Evolutionary conservation across 495 filamentous ascomycete genomes (phyloP), one percentile per base, ranked within the genome.

Genomic region (Terfezia claveryi): DNA sequence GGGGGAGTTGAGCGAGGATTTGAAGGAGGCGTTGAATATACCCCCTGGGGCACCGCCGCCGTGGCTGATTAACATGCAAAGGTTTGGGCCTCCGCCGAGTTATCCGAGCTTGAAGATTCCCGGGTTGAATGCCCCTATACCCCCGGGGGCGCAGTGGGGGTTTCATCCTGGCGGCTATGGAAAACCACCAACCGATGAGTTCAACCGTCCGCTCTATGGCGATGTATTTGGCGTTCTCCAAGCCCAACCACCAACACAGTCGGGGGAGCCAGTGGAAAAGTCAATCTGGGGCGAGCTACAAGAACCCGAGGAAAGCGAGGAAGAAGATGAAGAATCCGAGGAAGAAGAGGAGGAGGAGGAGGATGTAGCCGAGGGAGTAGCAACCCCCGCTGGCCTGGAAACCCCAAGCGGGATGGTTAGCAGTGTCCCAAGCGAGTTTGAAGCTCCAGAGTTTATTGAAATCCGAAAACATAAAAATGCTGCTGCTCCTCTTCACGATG

Each of bases 51-150:
- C 85, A 14, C 91, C 91, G 17, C 89, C 91, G 16, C 91, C 91
- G 32, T 98, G 91, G 91, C 77, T 96, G 51, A 89, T 98, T 63
- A 92, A 93, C 67, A 85, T 92, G 68, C 91, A 98, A 65, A 79
- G 88, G 59, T 85, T 85, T 61, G 91, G 91, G 2, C 87, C 86
- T 2, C 91, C 91, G 0, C 89, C 91, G 9, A 87, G 83, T 8
- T 98, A 98, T 68, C 85, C 91, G 20, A 80, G 82, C 17, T 73
- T 95, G 49, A 94, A 89, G 64, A 87, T 98, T 52, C 84, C 91
- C 8, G 91, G 91, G 36, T 74, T 98, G 20, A 98, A 95, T 69
- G 87, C 88, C n/a, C 86, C 91, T 4, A 82, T 87, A 8, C 91
- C 91, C 5, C 75, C 83, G n/a, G 91, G 91, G n/a, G 87, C 81